phyloP scores from a whole-genome alignment of 495 filamentous ascomycete species.

The Aspergillus olivimuriae region DNA sequence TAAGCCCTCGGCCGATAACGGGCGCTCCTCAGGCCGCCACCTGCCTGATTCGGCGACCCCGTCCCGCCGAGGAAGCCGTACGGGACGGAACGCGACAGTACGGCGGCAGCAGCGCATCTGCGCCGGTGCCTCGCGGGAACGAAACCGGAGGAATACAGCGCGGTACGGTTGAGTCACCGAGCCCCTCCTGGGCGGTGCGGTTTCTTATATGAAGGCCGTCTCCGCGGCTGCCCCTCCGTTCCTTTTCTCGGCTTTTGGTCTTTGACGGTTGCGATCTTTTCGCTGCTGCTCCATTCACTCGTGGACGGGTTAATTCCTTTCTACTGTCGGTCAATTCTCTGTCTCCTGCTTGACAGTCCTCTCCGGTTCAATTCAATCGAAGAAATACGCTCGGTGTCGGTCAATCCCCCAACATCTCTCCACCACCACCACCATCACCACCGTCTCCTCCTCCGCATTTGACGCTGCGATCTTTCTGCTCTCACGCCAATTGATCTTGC shows the following conservation, averaged over 20 bases:
- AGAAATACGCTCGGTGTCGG: no score
- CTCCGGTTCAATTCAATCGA: no score
- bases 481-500: slow-evolving; percentile 1
- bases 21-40: slow-evolving; percentile 12
- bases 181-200: background rate
- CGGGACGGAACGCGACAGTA: slow-evolving; percentile 1
- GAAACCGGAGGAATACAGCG: background rate
- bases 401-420: background rate
- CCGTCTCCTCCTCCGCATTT: no score
- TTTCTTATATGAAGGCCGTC: slow-evolving; percentile 12
- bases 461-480: no score
- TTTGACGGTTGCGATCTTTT: slow-evolving; percentile 26
- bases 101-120: background rate
- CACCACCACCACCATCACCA: no score
- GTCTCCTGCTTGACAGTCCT: background rate
- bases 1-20: slow-evolving; percentile 15
- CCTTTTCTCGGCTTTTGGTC: slow-evolving; percentile 23
- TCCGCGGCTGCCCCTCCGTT: slow-evolving; percentile 18
- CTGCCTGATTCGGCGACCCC: slow-evolving; percentile 10
- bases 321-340: slow-evolving; percentile 3
- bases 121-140: background rate
- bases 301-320: slow-evolving; percentile 7
- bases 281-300: slow-evolving; percentile 22
- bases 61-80: slow-evolving; percentile 9
- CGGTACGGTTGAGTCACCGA: slow-evolving; percentile 11